phyloP scores from a whole-genome alignment of 441 rosid species.

The Populus hybrid region DNA sequence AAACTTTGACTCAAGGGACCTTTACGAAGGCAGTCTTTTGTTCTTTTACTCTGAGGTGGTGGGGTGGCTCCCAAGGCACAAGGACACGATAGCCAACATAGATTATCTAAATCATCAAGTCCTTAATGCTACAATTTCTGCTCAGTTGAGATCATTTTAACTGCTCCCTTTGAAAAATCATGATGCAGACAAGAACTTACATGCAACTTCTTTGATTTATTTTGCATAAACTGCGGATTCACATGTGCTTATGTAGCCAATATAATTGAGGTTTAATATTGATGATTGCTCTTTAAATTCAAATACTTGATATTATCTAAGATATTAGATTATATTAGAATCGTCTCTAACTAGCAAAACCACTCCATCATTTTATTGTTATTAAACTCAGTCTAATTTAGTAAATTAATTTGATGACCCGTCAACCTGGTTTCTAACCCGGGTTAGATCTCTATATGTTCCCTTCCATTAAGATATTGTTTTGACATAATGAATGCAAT shows the following conservation, averaged over 20 bases:
- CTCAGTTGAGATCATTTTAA: conserved; percentile 30
- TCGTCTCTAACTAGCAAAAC: background rate
- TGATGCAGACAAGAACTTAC: conserved; percentile 45
- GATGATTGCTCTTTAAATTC: conserved; percentile 9
- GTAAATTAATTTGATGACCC: too few relatives aligned
- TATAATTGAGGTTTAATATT: background rate
- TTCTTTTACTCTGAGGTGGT: conserved; percentile 20
- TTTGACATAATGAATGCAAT: background rate
- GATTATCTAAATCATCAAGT: conserved; percentile 5
- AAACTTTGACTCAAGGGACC: conserved; percentile 33
- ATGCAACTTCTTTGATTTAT: conserved; percentile 22
- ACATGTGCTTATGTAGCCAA: conserved; percentile 34
- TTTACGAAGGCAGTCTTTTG: conserved; percentile 10
- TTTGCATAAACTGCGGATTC: conserved; percentile 52
- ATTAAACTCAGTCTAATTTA: too few relatives aligned
- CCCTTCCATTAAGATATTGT: background rate
- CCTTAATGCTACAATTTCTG: conserved; percentile 15
- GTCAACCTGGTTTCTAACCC: too few relatives aligned
- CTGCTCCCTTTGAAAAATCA: conserved; percentile 59
- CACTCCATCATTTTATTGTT: background rate
- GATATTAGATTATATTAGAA: background rate
- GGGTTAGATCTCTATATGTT: background rate
- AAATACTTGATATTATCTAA: conserved; percentile 18
- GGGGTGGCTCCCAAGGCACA: conserved; percentile 25
- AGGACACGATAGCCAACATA: conserved; percentile 16